phyloP scores from a whole-genome alignment of 225 moss, liverwort and hornwort species.

The Neckera pumila region DNA sequence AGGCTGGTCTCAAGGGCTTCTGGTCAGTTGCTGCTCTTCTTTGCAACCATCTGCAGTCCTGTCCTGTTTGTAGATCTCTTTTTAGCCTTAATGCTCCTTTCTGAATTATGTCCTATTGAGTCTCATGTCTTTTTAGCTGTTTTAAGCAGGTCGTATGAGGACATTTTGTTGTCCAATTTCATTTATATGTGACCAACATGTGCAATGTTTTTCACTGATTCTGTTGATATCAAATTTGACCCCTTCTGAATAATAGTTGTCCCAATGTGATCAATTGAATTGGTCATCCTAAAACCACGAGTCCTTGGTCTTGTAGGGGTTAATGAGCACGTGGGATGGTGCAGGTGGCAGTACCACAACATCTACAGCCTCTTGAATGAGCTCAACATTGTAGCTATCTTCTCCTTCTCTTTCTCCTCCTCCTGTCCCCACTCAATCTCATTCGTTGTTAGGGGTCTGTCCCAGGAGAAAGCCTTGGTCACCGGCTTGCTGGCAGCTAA shows the following conservation, averaged over 20 bases:
- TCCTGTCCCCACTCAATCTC: neutral
- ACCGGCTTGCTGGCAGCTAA: constrained; percentile 53
- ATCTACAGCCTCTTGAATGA: constrained; percentile 51
- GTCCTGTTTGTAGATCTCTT: neutral
- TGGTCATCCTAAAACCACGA: neutral
- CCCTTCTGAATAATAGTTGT: neutral
- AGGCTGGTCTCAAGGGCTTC: constrained; percentile 60
- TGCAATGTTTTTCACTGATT: neutral
- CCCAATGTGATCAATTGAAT: neutral
- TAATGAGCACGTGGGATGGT: neutral
- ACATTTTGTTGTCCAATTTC: neutral
- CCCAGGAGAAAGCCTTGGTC: constrained; percentile 53
- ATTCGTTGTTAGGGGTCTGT: constrained; percentile 6
- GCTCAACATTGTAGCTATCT: constrained; percentile 22
- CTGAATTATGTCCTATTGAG: neutral
- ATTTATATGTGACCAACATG: too few relatives aligned
- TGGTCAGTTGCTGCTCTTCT: constrained; percentile 11
- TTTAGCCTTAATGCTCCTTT: neutral
- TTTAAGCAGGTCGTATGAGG: neutral
- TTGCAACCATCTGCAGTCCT: neutral
- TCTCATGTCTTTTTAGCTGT: neutral
- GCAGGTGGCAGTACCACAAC: constrained; percentile 70
- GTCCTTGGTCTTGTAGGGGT: neutral
- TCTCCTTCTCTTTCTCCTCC: neutral
- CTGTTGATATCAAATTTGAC: neutral